phyloP scores from a whole-genome alignment of 768 basidiomycete genomes.

The Jaapia argillacea region DNA sequence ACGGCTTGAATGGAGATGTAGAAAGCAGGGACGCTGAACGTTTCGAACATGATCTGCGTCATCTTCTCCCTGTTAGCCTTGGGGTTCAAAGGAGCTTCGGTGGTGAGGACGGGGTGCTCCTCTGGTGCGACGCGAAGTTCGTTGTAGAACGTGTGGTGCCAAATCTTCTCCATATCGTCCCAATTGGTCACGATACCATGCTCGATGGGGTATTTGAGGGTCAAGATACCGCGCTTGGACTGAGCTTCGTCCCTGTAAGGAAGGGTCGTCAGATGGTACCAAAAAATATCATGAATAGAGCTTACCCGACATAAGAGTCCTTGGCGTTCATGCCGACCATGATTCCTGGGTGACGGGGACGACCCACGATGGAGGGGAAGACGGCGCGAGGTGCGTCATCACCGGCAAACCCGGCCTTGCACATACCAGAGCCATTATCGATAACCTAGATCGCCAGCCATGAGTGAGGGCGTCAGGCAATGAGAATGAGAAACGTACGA shows the following conservation, averaged over 20 bases:
- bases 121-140: slow-evolving; percentile 90
- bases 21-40: slow-evolving; percentile 88
- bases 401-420: slow-evolving; percentile 98
- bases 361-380: slow-evolving; percentile 78
- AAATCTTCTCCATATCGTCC: slow-evolving; percentile 74
- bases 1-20: slow-evolving; percentile 91
- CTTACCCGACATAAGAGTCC: slow-evolving; percentile 66
- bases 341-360: slow-evolving; percentile 64
- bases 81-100: slow-evolving; percentile 88
- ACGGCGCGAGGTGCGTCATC: slow-evolving; percentile 98
- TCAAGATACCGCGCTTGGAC: slow-evolving; percentile 64
- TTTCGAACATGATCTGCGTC: slow-evolving; percentile 97
- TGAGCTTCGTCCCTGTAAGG: slow-evolving; percentile 53
- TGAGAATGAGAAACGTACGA: slow-evolving; percentile 23
- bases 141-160: slow-evolving; percentile 79
- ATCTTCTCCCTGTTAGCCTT: slow-evolving; percentile 91
- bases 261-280: background rate
- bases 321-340: slow-evolving; percentile 77
- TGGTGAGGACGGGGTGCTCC: slow-evolving; percentile 86
- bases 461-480: slow-evolving; percentile 1
- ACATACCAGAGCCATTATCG: slow-evolving; percentile 98
- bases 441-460: slow-evolving; percentile 45
- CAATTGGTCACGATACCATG: slow-evolving; percentile 70
- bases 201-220: slow-evolving; percentile 62
- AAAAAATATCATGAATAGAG: background rate